Percentiles rank a stretch among this genome's conserved stretches.
Conservation (phyloP, 2,329 filamentous ascomycete species). For the Mycosphaerella arachidis region DNA sequence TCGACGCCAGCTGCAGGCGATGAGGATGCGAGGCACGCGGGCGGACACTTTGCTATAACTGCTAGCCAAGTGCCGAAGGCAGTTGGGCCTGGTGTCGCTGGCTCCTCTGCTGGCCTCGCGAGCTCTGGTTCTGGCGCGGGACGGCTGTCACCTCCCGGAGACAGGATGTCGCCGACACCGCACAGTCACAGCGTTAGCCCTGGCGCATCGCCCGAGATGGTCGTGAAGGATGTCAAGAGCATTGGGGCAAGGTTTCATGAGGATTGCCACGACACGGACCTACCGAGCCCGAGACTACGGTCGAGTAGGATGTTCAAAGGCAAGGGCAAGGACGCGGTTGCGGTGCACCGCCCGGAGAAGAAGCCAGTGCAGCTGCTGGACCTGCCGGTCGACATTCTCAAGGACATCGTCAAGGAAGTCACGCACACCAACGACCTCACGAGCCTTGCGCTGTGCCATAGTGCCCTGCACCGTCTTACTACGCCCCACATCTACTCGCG, state of each 20-base stretch:
- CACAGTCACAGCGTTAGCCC: conserved; percentile 1
- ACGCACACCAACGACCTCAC: conserved; percentile 79
- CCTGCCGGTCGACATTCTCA: conserved; percentile 71
- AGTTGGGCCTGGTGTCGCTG: conserved; percentile 5
- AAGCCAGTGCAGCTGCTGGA: conserved; percentile 64
- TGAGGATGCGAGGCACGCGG: conserved; percentile 21
- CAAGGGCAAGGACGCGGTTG: conserved; percentile 39
- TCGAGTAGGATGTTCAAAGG: conserved; percentile 47
- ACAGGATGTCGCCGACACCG: conserved; percentile 14
- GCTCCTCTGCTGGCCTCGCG: neutral
- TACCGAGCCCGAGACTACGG: conserved; percentile 29
- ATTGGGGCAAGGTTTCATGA: conserved; percentile 29
- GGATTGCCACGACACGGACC: conserved; percentile 28
- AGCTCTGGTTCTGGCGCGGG: neutral
- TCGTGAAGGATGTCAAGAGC: conserved; percentile 27
- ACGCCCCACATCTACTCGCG: conserved; percentile 77
- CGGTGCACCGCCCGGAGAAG: conserved; percentile 39
- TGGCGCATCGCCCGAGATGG: conserved; percentile 13
- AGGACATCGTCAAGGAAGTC: conserved; percentile 74
- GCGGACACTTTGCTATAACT: conserved; percentile 25
- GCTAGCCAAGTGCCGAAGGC: conserved; percentile 28
- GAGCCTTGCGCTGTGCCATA: conserved; percentile 71
- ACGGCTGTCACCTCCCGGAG: neutral
- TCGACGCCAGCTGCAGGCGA: conserved; percentile 21
- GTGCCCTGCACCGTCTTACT: conserved; percentile 68